Evolutionary conservation across 2,329 filamentous ascomycete genomes (phyloP), one percentile per base, ranked within the genome.

Genomic region (Neonectria hederae): DNA sequence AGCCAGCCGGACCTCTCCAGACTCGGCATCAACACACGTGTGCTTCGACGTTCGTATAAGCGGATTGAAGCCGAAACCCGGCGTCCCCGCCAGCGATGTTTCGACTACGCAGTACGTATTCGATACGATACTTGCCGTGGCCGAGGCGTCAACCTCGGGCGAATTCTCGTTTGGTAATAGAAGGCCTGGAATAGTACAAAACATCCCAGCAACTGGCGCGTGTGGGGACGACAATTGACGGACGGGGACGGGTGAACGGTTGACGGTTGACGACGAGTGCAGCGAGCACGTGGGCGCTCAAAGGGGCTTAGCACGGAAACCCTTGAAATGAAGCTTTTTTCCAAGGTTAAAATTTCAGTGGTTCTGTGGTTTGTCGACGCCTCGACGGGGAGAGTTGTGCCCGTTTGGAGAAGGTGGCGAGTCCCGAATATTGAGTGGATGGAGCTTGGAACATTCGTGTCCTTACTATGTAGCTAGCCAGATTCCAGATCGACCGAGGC

Each of bases 341-440:
- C 49, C 54, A 63, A 58, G 60, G 60, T 63, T 63, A 63, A 62
- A 30, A 48, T 58, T 49, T 51, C 54, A 53, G 56, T 19, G 43
- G 30, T 22, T 30, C 14, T 10, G 1, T 28, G 30, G 35, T 26
- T 48, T 26, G 13, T 21, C 4, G 19, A 26, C 22, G 30, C 21
- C 14, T 5, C 42, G 7, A 32, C 10, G 30, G 11, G 30, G 11
- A 32, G 4, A 30, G 11, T 40, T 7, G 21, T 26, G 45, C 43
- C 43, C 5, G 22, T 26, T 46, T 46, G 3, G 43, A 46, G 22
- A 46, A 24, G 22, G 22, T 46, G 42, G 21, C 42, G 19, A n/a
- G n/a, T n/a, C n/a, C n/a, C n/a, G n/a, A n/a, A n/a, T n/a, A n/a
- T n/a, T n/a, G n/a, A n/a, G 24, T 26, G 24, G 24, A 26, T 26